phyloP scores from a whole-genome alignment of 345 rosid genomes.

The Eutrema japonicum region DNA sequence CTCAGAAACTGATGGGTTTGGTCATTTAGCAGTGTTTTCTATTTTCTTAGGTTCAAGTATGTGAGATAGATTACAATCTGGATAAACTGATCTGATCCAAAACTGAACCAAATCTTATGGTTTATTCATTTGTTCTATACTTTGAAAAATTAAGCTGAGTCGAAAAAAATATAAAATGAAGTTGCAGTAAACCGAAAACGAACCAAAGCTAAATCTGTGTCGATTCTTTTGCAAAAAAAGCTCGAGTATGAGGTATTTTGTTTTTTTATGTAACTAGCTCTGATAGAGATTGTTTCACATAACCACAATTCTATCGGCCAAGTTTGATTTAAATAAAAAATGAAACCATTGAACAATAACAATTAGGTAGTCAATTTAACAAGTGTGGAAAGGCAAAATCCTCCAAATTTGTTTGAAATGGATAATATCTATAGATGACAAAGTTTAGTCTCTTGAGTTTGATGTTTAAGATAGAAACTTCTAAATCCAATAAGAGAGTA shows the following conservation, averaged over 20 bases:
- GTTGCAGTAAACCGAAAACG: too few relatives aligned
- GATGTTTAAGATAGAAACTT: conserved; percentile 23
- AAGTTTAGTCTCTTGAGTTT: neutral
- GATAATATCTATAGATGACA: neutral
- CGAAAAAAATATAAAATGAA: too few relatives aligned
- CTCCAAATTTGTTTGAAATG: neutral
- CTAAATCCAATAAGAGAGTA: conserved; percentile 8
- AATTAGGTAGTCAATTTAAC: neutral
- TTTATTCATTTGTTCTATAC: neutral
- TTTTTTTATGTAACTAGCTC: too few relatives aligned
- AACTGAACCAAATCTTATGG: neutral
- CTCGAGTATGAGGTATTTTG: too few relatives aligned
- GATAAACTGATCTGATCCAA: neutral
- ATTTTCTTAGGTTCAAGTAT: neutral
- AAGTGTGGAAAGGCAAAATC: neutral
- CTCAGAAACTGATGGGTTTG: conserved; percentile 12
- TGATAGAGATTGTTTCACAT: too few relatives aligned
- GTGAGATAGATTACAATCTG: neutral
- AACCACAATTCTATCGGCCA: too few relatives aligned
- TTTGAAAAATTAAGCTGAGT: too few relatives aligned
- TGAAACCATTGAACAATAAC: neutral
- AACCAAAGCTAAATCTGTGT: too few relatives aligned
- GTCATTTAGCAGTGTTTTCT: conserved; percentile 6
- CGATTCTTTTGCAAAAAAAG: too few relatives aligned
- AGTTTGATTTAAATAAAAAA: too few relatives aligned